These are phyloP conservation scores for Neurospora sp. DNA, from an alignment of 495 filamentous ascomycete genomes.

Conservation along the genomic window DNA sequence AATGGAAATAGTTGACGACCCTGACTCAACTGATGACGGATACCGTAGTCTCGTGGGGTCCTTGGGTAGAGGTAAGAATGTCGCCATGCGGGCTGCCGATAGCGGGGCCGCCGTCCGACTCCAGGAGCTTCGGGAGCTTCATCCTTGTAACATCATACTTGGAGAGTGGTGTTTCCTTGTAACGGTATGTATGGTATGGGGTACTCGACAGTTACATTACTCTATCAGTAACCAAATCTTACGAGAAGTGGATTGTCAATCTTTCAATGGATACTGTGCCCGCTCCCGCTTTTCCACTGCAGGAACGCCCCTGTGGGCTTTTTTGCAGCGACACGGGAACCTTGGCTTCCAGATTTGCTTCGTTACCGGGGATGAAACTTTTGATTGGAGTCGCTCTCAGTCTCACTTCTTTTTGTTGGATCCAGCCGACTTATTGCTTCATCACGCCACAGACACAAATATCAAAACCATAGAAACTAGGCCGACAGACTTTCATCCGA, in stretches of 20 bases:
- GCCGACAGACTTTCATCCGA: neutral
- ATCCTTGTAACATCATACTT: neutral
- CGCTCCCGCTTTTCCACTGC: neutral
- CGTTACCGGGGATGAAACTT: neutral
- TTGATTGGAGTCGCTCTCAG: neutral
- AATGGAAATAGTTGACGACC: neutral
- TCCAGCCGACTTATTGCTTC: neutral
- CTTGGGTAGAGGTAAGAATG: slow-evolving; percentile 2
- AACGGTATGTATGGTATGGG: neutral
- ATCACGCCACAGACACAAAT: neutral
- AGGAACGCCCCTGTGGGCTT: neutral
- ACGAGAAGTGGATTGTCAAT: neutral
- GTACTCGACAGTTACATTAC: neutral
- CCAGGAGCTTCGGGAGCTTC: neutral
- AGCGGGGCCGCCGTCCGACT: slow-evolving; percentile 12
- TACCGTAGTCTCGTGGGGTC: neutral
- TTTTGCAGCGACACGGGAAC: neutral
- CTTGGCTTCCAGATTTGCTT: neutral
- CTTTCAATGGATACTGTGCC: neutral
- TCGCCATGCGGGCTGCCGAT: slow-evolving; percentile 13
- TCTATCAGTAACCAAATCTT: neutral
- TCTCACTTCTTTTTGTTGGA: neutral
- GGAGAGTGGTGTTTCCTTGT: neutral
- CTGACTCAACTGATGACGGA: neutral
- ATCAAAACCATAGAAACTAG: neutral